These are phyloP conservation scores for Cucurbita moschata DNA, from an alignment of 306 rosid genomes.

Conservation along the genomic window DNA sequence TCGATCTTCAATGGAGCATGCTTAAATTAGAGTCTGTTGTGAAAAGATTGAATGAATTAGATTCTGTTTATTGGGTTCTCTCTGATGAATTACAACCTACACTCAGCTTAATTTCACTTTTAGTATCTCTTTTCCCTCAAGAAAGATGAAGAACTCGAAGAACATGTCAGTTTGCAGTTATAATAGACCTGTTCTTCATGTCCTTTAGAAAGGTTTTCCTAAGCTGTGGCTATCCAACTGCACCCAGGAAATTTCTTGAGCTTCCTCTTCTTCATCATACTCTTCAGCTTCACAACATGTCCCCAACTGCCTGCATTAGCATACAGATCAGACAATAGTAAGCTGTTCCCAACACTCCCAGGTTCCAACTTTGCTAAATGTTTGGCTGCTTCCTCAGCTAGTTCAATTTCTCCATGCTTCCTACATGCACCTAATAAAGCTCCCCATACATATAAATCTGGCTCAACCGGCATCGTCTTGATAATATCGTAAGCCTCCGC, in stretches of 20 bases:
- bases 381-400: conserved; percentile 63
- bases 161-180: background rate
- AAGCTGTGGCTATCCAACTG: conserved; percentile 64
- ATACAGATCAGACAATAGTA: conserved; percentile 48
- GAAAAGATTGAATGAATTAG: background rate
- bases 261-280: conserved; percentile 41
- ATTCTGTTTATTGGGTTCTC: background rate
- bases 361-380: conserved; percentile 67
- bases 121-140: no score
- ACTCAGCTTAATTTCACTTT: background rate
- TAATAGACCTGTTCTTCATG: background rate
- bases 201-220: background rate
- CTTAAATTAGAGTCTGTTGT: background rate
- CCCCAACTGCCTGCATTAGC: conserved; percentile 73
- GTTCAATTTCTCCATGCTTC: conserved; percentile 51
- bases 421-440: conserved; percentile 72
- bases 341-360: conserved; percentile 53
- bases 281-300: conserved; percentile 56
- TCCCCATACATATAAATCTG: conserved; percentile 92
- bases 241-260: conserved; percentile 49
- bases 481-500: conserved; percentile 43
- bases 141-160: background rate
- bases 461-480: conserved; percentile 52
- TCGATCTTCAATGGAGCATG: background rate
- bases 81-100: background rate